Base-by-base conservation (phyloP, 768 basidiomycete species). In the Amanita pseudoporphyria region DNA sequence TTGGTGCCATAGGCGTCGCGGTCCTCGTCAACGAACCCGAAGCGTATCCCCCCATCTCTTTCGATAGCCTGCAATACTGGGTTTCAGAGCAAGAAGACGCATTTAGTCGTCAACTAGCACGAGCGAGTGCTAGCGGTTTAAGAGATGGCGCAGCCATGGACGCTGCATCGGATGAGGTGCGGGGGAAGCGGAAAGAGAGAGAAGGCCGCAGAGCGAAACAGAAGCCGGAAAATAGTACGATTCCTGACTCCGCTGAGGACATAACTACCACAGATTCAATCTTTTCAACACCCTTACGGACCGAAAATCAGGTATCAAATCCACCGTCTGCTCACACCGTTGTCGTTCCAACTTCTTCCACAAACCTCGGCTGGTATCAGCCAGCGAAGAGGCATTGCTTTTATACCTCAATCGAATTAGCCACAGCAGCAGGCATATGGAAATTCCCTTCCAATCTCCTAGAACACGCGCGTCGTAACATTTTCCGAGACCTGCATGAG, bases 401-500 rank as follows among this genome's bases (percentile, higher is more conserved):
- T 2, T 85, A 81, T 62, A 45, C 69, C 1, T 79, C 81, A 3
- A 67, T 93, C 33, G 65, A 69, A 5, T 67, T 72, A 0, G 90
- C 91, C 5, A 76, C 70, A 30, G 70, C 66, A 5, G 85, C 84
- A 0, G 81, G 81, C 1, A 63, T 94, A 40, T 95, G 90, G 90
- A 66, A 68, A 13, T 92, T 85, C 59, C 90, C 91, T 0, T 64
- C 71, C 3, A 81, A 70, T 2, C 66, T 77, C 2, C 61, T 71
- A 36, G 84, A 95, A 60, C 72, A 77, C 3, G 89, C 92, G 9
- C 74, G 81, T 48, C 91, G 87, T 53, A 81, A 73, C 9, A 84
- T 92, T 9, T 95, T 92, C 62, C 74, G 75, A 37, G 81, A 80
- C 54, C 62, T 96, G 10, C 91, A 87, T 85, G 78, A 82, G 53